Evolutionary conservation across 768 basidiomycete genomes (phyloP).

Genomic region (Boletus subparvulus): DNA sequence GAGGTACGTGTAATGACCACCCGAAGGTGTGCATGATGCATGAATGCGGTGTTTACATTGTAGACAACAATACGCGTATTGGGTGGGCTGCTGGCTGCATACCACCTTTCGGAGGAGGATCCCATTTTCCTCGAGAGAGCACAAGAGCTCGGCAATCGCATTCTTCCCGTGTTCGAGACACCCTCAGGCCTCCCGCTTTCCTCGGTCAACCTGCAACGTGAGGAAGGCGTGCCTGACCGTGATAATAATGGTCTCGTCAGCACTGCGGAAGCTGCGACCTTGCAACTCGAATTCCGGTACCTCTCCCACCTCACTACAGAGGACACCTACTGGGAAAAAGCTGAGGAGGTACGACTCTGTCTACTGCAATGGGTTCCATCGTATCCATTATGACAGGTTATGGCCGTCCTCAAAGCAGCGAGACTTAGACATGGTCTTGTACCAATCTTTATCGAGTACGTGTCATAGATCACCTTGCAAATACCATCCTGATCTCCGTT

Average conservation of each 20-base stretch:
- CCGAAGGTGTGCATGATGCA: background rate
- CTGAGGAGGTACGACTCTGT: conserved; percentile 53
- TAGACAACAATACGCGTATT: conserved; percentile 92
- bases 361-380: background rate
- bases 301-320: conserved; percentile 78
- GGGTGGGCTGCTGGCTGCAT: conserved; percentile 85
- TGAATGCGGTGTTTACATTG: conserved; percentile 4
- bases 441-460: conserved; percentile 82
- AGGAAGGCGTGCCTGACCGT: conserved; percentile 56
- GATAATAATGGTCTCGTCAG: conserved; percentile 65
- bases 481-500: conserved; percentile 11
- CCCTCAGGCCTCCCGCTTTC: conserved; percentile 80
- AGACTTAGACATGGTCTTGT: conserved; percentile 71
- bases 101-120: conserved; percentile 72
- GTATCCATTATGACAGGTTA: conserved; percentile 43
- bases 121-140: conserved; percentile 73
- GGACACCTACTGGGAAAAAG: conserved; percentile 77
- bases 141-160: conserved; percentile 79
- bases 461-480: conserved; percentile 8
- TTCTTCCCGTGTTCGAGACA: conserved; percentile 81
- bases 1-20: conserved; percentile 55
- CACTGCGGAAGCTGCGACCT: conserved; percentile 83
- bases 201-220: conserved; percentile 66
- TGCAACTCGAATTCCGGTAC: conserved; percentile 91
- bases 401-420: conserved; percentile 65